Conservation (phyloP, 139 green algal species). For the Chlamydomonas incerta region DNA sequence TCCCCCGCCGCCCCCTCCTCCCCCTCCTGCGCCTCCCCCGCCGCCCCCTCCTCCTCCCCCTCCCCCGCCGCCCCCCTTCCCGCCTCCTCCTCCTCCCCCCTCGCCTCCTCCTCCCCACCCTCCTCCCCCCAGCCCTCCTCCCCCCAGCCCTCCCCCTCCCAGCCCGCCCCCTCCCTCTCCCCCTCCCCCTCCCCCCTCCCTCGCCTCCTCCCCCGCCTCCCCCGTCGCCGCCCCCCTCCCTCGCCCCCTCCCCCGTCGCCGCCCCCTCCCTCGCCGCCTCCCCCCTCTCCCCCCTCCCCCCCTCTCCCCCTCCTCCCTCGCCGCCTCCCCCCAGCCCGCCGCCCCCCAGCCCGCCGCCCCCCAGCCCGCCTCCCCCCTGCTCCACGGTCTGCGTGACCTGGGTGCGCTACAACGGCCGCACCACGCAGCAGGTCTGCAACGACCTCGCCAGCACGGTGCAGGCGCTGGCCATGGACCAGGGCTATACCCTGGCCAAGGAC, state of each 20-base stretch:
- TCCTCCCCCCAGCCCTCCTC: not conserved
- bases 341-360: not conserved
- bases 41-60: not conserved
- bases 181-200: not conserved
- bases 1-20: not conserved
- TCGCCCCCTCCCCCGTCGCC: not conserved
- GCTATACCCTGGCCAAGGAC: not conserved
- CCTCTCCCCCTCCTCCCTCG: not conserved
- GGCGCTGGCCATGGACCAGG: not conserved
- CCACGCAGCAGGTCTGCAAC: not conserved
- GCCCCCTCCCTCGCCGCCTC: not conserved
- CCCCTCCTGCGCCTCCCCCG: not conserved
- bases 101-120: not conserved
- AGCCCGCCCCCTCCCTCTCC: not conserved
- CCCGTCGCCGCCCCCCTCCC: not conserved
- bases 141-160: not conserved
- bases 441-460: not conserved
- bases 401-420: not conserved
- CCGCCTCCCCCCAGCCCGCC: conserved; percentile 18
- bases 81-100: not conserved
- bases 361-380: conserved; percentile 22
- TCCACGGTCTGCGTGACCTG: conserved; percentile 19
- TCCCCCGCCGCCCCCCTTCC: not conserved
- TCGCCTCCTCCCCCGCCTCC: not conserved
- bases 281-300: not conserved